Evolutionary conservation across 768 basidiomycete genomes (phyloP), one percentile per base, ranked within the genome.

Genomic region (Naganishia kalamii): DNA sequence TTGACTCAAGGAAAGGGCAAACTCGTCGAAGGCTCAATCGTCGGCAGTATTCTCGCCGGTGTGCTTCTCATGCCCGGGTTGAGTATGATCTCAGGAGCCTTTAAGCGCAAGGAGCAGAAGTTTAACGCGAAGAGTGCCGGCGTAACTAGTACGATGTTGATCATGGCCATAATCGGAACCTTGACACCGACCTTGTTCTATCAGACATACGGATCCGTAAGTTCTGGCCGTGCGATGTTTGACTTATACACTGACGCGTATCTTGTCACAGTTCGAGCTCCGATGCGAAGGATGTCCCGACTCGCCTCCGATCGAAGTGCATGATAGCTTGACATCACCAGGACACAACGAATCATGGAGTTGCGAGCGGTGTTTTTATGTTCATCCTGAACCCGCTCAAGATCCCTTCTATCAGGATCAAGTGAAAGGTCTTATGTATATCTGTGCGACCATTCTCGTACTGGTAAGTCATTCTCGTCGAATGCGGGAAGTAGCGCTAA

Each of bases 81-180:
- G 73, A 92, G 90, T 78, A 99, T 99, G 96, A 87, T 88, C 72
- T 88, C 88, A 40, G 89, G 88, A 8, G 96, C 96, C 0, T 69
- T 96, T 65, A 83, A 85, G 73, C 82, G 88, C 74, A 99, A 99
- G 80, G 96, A 99, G 78, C 91, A 93, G 76, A 90, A 86, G 70
- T 99, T 99, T 82, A 99, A 99, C 73, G 96, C 96, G n/a, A 97
- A 91, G 81, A 92, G 89, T 72, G 96, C 96, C 6, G 90, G 96
- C 40, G 96, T 99, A 17, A 99, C 96, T 0, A 96, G 92, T 76
- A 96, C 96, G 82, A 94, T 99, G 90, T 79, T 99, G 76, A 98
- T 99, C 80, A 98, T 98, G 94, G 96, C 96, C 13, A 90, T 99
- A 76, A 94, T 99, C 67, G 96, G 96, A 13, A 90, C 90, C 1